phyloP scores from a whole-genome alignment of 495 filamentous ascomycete species.

The Aspergillus sclerotiicarbonarius region DNA sequence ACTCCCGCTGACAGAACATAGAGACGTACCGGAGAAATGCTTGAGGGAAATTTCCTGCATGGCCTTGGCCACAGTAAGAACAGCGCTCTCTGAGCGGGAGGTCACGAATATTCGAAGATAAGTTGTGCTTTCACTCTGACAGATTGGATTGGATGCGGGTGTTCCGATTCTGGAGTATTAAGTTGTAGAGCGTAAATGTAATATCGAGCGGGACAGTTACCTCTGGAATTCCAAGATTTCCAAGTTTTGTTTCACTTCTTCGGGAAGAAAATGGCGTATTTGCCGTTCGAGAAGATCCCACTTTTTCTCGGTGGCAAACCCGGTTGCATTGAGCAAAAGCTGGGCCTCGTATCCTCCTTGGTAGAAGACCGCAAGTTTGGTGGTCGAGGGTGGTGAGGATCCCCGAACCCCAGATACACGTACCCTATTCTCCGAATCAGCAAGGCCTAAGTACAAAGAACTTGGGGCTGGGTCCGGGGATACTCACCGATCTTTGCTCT shows the following conservation, averaged over 20 bases:
- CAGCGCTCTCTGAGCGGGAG: slow-evolving; percentile 7
- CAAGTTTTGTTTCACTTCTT: slow-evolving; percentile 14
- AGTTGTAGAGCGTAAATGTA: background rate
- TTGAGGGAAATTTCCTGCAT: slow-evolving; percentile 27
- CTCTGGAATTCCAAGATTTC: slow-evolving; percentile 34
- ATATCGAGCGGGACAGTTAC: slow-evolving; percentile 6
- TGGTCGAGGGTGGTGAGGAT: slow-evolving; percentile 50
- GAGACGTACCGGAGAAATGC: slow-evolving; percentile 31
- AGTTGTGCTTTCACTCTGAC: slow-evolving; percentile 28
- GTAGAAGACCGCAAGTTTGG: slow-evolving; percentile 52
- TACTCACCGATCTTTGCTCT: slow-evolving; percentile 25
- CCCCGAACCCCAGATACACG: slow-evolving; percentile 43
- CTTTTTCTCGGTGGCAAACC: slow-evolving; percentile 41
- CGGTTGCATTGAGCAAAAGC: slow-evolving; percentile 37
- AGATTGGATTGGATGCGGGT: slow-evolving; percentile 20
- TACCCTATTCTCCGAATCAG: slow-evolving; percentile 26
- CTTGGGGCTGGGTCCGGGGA: background rate
- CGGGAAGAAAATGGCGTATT: slow-evolving; percentile 22
- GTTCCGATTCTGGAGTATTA: slow-evolving; percentile 22
- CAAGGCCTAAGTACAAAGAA: background rate
- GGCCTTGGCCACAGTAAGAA: slow-evolving; percentile 19
- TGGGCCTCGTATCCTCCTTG: slow-evolving; percentile 47
- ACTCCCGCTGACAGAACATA: background rate
- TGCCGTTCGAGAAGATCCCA: slow-evolving; percentile 44
- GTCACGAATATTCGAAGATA: slow-evolving; percentile 32